Evolutionary conservation across 495 filamentous ascomycete genomes (phyloP), one percentile per base, ranked within the genome.

Genomic region (Immersiella caudata): DNA sequence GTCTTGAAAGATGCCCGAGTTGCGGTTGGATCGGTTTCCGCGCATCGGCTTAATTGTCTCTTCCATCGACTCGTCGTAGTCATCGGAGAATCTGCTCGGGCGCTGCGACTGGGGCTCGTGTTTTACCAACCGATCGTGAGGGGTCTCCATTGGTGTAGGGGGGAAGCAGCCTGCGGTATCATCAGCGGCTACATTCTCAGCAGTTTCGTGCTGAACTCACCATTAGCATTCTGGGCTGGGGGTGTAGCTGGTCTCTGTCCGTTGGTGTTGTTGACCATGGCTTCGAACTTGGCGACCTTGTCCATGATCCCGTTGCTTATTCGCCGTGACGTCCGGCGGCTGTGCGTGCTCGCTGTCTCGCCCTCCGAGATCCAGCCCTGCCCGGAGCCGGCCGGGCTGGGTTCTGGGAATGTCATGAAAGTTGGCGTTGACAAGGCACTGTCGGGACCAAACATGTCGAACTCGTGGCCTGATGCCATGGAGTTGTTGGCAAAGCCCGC

Each of bases 1-100:
- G 20, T 83, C 80, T 29, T 82, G 78, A 57, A 84, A 84, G 49
- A 79, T 77, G 16, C 78, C 75, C 54, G 74, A 75, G 59, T 69
- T 72, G 21, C 74, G 72, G 58, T 77, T 78, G 65, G 36, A 67
- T 46, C 59, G 70, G 63, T 68, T 76, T 60, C 65, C 76, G 68
- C 76, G 72, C 11, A 75, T 65, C 4, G 84, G 84, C 74, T 86
- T 86, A 71, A 86, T 78, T 0, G 84, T 86, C 70, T 85, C 84
- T 68, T 86, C 83, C 80, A 85, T 85, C n/a, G 83, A 86, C 68
- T 83, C 82, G 65, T 86, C 84, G 64, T 85, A 85, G 25, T 70
- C 75, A 40, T 83, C 83, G 0, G 79, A 64, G 68, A 86, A 86
- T 36, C 83, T 72, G 67, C 62, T 76, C n/a, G 68, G 76, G 25